These are phyloP conservation scores for Eimeria sp. DNA, from an alignment of 169 alveolate species.

Conservation along the genomic window DNA sequence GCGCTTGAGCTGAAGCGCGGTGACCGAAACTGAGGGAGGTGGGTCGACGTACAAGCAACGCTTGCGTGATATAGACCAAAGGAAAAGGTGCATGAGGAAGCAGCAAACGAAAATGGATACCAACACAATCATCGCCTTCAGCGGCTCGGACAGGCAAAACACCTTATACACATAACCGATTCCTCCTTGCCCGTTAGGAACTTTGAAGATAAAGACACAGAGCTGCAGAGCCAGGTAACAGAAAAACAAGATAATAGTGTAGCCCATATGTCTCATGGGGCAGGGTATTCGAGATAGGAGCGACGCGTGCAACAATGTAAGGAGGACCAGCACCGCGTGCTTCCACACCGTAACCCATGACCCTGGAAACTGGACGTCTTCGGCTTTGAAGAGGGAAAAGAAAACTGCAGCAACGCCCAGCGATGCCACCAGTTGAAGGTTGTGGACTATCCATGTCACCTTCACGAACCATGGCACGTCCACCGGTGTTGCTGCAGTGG, in stretches of 20 bases:
- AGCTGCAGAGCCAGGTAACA: slow-evolving; percentile 50
- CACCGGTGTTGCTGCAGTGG: neutral
- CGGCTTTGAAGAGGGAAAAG: slow-evolving; percentile 52
- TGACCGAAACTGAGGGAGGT: slow-evolving; percentile 72
- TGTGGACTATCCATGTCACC: slow-evolving; percentile 71
- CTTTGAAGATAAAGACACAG: slow-evolving; percentile 48
- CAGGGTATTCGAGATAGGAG: slow-evolving; percentile 77
- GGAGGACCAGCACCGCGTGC: slow-evolving; percentile 56
- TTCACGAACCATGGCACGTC: slow-evolving; percentile 33
- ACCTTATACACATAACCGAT: slow-evolving; percentile 71
- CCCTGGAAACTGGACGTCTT: slow-evolving; percentile 52
- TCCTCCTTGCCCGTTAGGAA: slow-evolving; percentile 79
- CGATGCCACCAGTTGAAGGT: slow-evolving; percentile 67
- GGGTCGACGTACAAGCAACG: slow-evolving; percentile 75
- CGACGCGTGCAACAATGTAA: slow-evolving; percentile 72
- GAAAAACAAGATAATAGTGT: slow-evolving; percentile 18
- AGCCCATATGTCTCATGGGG: slow-evolving; percentile 72
- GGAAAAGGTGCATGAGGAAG: neutral
- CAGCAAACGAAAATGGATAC: slow-evolving; percentile 11
- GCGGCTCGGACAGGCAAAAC: slow-evolving; percentile 42
- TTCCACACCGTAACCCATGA: slow-evolving; percentile 77
- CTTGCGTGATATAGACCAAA: slow-evolving; percentile 30
- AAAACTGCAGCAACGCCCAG: slow-evolving; percentile 50
- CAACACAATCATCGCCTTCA: slow-evolving; percentile 25
- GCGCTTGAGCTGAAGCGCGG: slow-evolving; percentile 66